A percentile compares a stretch with the other conserved stretches of the same genome.
These are phyloP conservation scores for Emergomyces africanus DNA, from an alignment of 2,329 filamentous ascomycete genomes.

Conservation along the genomic window DNA sequence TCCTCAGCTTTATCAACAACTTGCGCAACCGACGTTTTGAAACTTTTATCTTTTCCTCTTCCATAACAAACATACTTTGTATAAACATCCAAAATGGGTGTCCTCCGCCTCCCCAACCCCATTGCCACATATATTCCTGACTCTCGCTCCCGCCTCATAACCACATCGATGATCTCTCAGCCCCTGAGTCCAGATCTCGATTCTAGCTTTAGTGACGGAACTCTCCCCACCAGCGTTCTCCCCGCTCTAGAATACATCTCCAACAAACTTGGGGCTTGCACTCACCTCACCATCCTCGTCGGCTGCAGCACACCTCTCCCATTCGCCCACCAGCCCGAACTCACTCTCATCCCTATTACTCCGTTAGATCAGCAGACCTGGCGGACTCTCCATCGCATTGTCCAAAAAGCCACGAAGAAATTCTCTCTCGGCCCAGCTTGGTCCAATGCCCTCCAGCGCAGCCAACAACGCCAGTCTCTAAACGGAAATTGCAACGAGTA, in stretches of 20 bases:
- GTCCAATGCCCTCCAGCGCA: constrained; percentile 25
- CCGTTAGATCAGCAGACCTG: constrained; percentile 19
- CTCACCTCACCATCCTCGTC: constrained; percentile 29
- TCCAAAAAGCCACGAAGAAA: constrained; percentile 25
- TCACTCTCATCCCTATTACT: constrained; percentile 27
- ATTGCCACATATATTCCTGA: constrained; percentile 23
- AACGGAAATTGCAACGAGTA: constrained; percentile 20
- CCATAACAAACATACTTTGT: not conserved
- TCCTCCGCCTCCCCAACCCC: constrained; percentile 23
- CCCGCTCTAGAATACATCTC: constrained; percentile 31
- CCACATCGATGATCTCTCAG: constrained; percentile 29
- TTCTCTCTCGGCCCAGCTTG: constrained; percentile 27
- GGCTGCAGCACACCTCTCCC: constrained; percentile 28
- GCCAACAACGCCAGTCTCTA: constrained; percentile 22
- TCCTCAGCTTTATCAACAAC: not conserved
- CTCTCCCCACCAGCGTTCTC: constrained; percentile 20
- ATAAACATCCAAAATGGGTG: constrained; percentile 18
- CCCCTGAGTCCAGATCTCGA: constrained; percentile 27
- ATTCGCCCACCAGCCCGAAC: constrained; percentile 25
- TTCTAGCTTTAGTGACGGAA: constrained; percentile 23
- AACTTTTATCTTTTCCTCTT: not conserved
- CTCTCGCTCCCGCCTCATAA: constrained; percentile 14
- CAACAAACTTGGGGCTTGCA: constrained; percentile 26
- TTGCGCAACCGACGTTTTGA: not conserved
- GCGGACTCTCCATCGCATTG: constrained; percentile 21